Evolutionary conservation across 1,284 basidiomycete species (phyloP).

Genomic region (Fistulina hepatica): DNA sequence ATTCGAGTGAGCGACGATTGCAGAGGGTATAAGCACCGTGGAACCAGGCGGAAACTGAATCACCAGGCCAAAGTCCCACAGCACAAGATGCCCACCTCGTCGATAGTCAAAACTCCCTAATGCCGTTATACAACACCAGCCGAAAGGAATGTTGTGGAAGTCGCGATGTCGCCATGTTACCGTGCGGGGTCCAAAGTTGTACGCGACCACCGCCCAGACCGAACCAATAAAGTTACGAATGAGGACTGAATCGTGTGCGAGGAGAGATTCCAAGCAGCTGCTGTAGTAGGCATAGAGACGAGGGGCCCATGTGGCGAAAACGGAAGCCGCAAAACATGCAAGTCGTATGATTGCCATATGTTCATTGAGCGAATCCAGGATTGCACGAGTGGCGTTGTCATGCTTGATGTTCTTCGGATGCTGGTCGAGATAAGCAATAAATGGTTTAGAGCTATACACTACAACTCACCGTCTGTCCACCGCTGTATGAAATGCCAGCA

Average conservation of each 20-base stretch:
- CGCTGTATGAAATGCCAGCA: too few species aligned
- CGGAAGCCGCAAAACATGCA: too few species aligned
- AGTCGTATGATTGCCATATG: too few species aligned
- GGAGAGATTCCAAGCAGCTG: too few species aligned
- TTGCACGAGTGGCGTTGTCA: too few species aligned
- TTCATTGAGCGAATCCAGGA: too few species aligned
- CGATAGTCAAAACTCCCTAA: constrained; percentile 6
- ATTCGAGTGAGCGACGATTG: constrained; percentile 8
- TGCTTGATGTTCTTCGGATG: too few species aligned
- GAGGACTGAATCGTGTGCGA: constrained; percentile 5
- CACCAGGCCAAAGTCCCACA: constrained; percentile 1
- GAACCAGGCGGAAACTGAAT: constrained; percentile 7
- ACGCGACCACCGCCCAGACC: constrained; percentile 6
- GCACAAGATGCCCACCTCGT: neutral
- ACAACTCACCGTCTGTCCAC: too few species aligned
- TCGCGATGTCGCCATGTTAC: neutral
- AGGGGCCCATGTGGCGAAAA: too few species aligned
- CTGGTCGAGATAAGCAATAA: too few species aligned
- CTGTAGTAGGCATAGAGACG: too few species aligned
- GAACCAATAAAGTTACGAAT: constrained; percentile 8
- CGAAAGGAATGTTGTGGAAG: neutral
- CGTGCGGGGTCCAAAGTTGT: constrained; percentile 12
- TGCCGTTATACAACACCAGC: constrained; percentile 5
- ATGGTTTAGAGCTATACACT: too few species aligned
- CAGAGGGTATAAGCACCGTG: constrained; percentile 6